A percentile compares a stretch with the other conserved stretches of the same genome.
These are phyloP conservation scores for Diversispora epigaea DNA, from an alignment of 192 early-diverging fungal genomes.

Conservation along the genomic window DNA sequence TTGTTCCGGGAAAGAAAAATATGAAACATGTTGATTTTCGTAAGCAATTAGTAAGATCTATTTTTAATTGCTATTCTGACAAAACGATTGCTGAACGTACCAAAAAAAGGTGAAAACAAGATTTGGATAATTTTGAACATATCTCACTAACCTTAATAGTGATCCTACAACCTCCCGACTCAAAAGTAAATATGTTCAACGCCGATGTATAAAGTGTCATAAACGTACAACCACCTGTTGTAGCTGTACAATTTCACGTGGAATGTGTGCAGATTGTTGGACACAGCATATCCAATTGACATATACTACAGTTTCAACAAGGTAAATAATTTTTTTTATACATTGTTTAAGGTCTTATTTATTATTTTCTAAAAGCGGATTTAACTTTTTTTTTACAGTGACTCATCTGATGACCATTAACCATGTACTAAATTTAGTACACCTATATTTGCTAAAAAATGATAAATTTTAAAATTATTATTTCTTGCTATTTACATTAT, in stretches of 20 bases:
- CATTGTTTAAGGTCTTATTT: background rate
- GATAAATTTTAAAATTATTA: slow-evolving; percentile 2
- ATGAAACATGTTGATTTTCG: background rate
- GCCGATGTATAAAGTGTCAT: background rate
- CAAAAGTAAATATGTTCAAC: background rate
- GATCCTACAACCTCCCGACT: background rate
- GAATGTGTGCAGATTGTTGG: slow-evolving; percentile 6
- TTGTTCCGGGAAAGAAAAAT: slow-evolving; percentile 4
- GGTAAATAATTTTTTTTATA: slow-evolving; percentile 12
- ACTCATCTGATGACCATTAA: background rate
- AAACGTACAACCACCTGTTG: slow-evolving; percentile 17
- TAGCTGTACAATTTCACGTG: background rate
- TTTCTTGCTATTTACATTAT: no score
- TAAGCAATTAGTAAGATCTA: background rate
- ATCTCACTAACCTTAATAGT: background rate
- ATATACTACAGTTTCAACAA: background rate
- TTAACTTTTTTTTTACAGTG: background rate
- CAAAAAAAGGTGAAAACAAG: background rate
- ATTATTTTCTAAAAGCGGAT: background rate
- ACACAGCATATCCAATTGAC: background rate
- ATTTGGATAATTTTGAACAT: background rate
- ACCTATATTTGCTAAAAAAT: slow-evolving; percentile 2
- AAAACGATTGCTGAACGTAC: background rate
- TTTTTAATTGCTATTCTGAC: slow-evolving; percentile 1
- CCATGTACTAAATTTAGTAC: slow-evolving; percentile 6